Base-by-base conservation (phyloP, 768 basidiomycete genomes). In the Naematelia encephala region DNA sequence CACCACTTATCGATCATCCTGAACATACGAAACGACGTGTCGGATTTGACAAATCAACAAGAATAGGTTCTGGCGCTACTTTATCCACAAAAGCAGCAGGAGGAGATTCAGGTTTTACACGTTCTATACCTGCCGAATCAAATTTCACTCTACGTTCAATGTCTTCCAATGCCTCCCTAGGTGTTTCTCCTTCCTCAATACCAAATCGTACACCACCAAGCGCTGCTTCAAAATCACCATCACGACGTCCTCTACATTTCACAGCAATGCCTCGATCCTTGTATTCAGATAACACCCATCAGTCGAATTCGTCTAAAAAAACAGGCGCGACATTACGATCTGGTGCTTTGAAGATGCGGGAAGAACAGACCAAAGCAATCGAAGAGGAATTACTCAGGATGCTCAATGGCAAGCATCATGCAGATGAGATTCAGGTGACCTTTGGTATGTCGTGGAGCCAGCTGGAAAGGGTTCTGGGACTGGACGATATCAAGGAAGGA, bases 341-440 rank as follows among this genome's bases (percentile, higher is more conserved):
- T 23, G 57, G 52, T 12, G 56, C 51, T 1, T 21, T 63, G 4
- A 59, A 26, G 45, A 26, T 61, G 48, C 23, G 59, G n/a, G 61
- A 63, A 42, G 55, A 55, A 29, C 51, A 60, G 28, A 47, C 22
- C 5, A 28, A 42, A 30, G 54, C 21, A 29, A 28, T 59, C 56
- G 74, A 76, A 34, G 70, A 69, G 47, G 68, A 64, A 26, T 58
- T 79, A 34, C 56, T 74, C 25, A 62, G 80, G 1, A 74, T 90
- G 59, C 80, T 98, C 12, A 87, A 98, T 69, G 96, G 94, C 8
- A 88, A 86, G 56, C 92, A 91, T 74, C 88, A 92, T 75, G 87
- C 90, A 1, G 94, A 98, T 71, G 93, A 97, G 78, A 78, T 98
- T 45, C 87, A 88, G 47, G 85, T 88, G 23, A 19, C 23, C 19